Base-by-base conservation (phyloP, 2,329 filamentous ascomycete species). In the Colletotrichum gigasporum region DNA sequence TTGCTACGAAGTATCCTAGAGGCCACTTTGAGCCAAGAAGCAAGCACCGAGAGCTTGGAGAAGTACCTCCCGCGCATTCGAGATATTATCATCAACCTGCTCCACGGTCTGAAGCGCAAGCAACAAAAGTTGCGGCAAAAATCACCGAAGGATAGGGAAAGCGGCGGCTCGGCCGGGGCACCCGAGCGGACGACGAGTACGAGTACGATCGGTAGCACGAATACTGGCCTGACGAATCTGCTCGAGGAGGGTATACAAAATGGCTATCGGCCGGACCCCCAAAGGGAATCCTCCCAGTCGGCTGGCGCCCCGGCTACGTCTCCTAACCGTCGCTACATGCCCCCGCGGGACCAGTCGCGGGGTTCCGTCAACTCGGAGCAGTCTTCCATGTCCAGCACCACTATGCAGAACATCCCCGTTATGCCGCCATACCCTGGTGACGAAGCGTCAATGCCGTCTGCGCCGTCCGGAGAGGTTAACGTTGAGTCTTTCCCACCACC, bases 61-160 rank as follows among this genome's bases (percentile, higher is more conserved):
- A 92, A 91, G 75, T 99, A 97, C 76, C 83, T 99, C 30, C 96
- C 96, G 1, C 89, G 92, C 63, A 99, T 99, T 76, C 90, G 96
- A 71, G 96, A 99, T 77, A 99, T 99, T 72, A 99, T 99, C 74
- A 98, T 99, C 78, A 97, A 97, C 75, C 84, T 99, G 28, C 86
- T 99, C 8, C 96, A 99, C 75, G 96, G 96, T 2, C 80, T 99
- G 68, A 99, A 99, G 82, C 91, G 95, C 78, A 99, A 99, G 77
- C 96, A 99, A 75, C 94, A 97, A 73, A 93, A 94, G 71, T 79
- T 99, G 72, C 82, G 88, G 26, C 87, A 90, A 71, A 89, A 86
- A 68, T 86, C 89, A 69, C 76, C 82, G 4, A 81, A 85, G 61
- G 87, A 90, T 10, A 84, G 82, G 57, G 83, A 84, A 79, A 87